These are phyloP conservation scores for Kluyveromyces wickerhamii DNA, from an alignment of 805 yeast genomes.

Conservation along the genomic window DNA sequence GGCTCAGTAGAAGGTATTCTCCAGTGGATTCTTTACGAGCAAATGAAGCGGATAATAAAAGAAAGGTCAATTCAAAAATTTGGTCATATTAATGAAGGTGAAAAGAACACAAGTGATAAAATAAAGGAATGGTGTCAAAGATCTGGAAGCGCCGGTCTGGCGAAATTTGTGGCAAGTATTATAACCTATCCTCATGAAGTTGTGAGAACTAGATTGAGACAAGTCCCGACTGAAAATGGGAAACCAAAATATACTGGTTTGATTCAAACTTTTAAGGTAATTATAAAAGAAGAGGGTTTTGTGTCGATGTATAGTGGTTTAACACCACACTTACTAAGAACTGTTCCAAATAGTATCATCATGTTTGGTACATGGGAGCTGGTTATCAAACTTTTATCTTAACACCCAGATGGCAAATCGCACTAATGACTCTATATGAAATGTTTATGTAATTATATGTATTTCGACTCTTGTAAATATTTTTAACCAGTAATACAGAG, in stretches of 20 bases:
- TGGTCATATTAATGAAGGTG: constrained; percentile 28
- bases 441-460: no score
- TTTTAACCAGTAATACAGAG: not conserved
- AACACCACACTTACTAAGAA: constrained; percentile 92
- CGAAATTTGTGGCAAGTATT: constrained; percentile 86
- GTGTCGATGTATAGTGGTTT: constrained; percentile 94
- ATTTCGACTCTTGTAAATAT: constrained; percentile 11
- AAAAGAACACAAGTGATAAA: constrained; percentile 45
- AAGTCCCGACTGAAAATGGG: constrained; percentile 79
- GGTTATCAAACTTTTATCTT: constrained; percentile 50
- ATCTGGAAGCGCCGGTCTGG: constrained; percentile 96
- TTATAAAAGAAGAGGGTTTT: constrained; percentile 89
- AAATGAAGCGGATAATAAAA: constrained; percentile 70
- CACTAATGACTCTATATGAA: no score
- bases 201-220: constrained; percentile 89
- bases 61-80: constrained; percentile 37
- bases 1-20: constrained; percentile 90
- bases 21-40: constrained; percentile 96
- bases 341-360: constrained; percentile 95
- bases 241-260: constrained; percentile 83
- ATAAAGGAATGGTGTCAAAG: constrained; percentile 89
- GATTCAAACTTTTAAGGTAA: constrained; percentile 73
- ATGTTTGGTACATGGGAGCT: constrained; percentile 99
- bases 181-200: constrained; percentile 97
- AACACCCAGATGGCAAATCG: no score